A percentile compares a stretch with the other conserved stretches of the same genome.
Conservation (phyloP, 768 basidiomycete genomes). For the Cystobasidium ongulense region DNA sequence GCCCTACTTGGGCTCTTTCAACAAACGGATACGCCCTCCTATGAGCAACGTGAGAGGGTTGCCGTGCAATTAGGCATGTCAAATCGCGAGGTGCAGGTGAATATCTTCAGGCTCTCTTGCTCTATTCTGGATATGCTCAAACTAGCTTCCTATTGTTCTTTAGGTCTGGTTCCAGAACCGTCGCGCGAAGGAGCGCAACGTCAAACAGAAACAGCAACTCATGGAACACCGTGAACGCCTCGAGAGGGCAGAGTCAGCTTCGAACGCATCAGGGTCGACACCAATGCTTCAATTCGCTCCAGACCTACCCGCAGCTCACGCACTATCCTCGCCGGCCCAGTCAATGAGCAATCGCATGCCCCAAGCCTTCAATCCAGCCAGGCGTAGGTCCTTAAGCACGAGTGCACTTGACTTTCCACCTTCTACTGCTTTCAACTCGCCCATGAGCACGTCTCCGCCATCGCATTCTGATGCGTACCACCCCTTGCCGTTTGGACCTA, state of each 20-base stretch:
- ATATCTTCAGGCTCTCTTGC: not conserved
- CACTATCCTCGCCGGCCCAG: not conserved
- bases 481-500: not conserved
- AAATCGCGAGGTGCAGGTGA: conserved; percentile 34
- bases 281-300: not conserved
- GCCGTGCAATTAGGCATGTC: conserved; percentile 30
- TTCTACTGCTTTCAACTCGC: not conserved
- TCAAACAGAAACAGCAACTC: conserved; percentile 13
- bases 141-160: not conserved
- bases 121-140: not conserved
- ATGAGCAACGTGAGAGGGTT: conserved; percentile 8
- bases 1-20: not conserved
- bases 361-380: not conserved
- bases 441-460: not conserved
- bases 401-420: not conserved
- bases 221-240: conserved; percentile 6
- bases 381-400: conserved; percentile 8
- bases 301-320: too few species aligned
- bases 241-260: not conserved
- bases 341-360: not conserved
- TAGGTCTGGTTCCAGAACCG: conserved; percentile 35
- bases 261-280: not conserved
- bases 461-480: not conserved
- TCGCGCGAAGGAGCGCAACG: conserved; percentile 29
- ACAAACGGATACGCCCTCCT: conserved; percentile 22